Evolutionary conservation across 495 filamentous ascomycete genomes (phyloP), one percentile per base, ranked within the genome.

Genomic region (Alectoria sarmentosa): DNA sequence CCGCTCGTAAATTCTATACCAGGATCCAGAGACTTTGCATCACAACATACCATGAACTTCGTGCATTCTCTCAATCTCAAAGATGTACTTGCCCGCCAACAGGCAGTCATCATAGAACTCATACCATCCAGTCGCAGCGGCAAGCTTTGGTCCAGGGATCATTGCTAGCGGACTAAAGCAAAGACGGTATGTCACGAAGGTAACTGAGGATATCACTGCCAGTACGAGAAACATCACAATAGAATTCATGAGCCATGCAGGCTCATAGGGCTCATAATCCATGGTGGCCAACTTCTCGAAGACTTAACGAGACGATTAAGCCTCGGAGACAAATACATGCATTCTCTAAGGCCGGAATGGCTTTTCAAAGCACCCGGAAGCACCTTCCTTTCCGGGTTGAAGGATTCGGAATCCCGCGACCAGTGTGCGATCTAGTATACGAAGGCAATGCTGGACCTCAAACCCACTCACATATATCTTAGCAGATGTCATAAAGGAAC

Each of bases 31-130:
- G 3, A 11, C 19, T 48, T 15, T 34, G 10, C 9, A 34, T 11
- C 23, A 30, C 9, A 62, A 10, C 61, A 23, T 56, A 81, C 79
- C 80, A 67, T 82, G 82, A 72, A 76, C 69, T 54, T 75, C 63
- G 65, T 82, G 79, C 75, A 82, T 73, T 58, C 75, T 68, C 36
- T 71, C 71, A 67, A 82, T 77, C 62, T 77, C 69, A 37, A 76
- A 77, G 3, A 71, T 73, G 58, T 76, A 79, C 48, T 61, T 70
- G 2, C 76, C 79, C 32, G 70, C 56, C 26, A 73, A 66, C 17
- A 77, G 58, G 44, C 75, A 68, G 63, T 84, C 76, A 64, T 74
- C 82, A 65, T 81, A 82, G 42, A 75, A 78, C 64, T 86, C 80
- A 63, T 84, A 83, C 64, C 70, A 75, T 39, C 66, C 46, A 0